These are phyloP conservation scores for Paraurostyla sp. DNA, from an alignment of 73 alveolate genomes.

Conservation along the genomic window DNA sequence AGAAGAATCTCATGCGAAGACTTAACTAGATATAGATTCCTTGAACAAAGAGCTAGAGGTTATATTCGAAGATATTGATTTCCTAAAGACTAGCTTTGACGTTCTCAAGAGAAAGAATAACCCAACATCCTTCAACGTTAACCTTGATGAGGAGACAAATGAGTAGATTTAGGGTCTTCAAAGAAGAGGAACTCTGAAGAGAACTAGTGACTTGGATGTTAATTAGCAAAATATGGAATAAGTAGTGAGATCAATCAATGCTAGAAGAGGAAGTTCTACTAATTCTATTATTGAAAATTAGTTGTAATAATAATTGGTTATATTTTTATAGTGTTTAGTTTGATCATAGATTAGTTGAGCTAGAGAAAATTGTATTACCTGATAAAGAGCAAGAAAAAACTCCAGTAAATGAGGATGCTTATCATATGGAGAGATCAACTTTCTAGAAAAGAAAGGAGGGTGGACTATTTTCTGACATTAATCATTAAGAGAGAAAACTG, in stretches of 20 bases:
- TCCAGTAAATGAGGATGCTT: slow-evolving; percentile 25
- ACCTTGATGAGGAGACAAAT: too few species aligned
- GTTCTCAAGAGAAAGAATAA: neutral
- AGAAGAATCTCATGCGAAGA: neutral
- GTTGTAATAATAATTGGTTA: neutral
- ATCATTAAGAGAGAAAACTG: slow-evolving; percentile 17
- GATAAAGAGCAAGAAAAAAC: neutral
- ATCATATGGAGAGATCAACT: neutral
- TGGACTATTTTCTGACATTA: neutral
- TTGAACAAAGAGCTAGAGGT: neutral
- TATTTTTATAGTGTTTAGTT: neutral
- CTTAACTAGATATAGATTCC: neutral
- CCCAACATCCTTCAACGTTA: too few species aligned
- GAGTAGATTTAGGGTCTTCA: too few species aligned
- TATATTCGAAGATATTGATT: neutral
- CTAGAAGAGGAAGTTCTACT: neutral
- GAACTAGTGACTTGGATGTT: too few species aligned
- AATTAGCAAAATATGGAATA: too few species aligned
- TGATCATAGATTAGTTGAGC: neutral
- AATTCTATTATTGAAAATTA: neutral
- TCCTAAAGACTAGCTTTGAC: neutral
- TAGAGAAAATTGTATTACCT: neutral
- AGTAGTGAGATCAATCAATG: too few species aligned
- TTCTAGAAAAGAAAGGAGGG: neutral
- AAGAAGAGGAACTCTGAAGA: too few species aligned